Evolutionary conservation across 352 stramenopile species (phyloP).

Genomic region (Globisporangium mamillatum): DNA sequence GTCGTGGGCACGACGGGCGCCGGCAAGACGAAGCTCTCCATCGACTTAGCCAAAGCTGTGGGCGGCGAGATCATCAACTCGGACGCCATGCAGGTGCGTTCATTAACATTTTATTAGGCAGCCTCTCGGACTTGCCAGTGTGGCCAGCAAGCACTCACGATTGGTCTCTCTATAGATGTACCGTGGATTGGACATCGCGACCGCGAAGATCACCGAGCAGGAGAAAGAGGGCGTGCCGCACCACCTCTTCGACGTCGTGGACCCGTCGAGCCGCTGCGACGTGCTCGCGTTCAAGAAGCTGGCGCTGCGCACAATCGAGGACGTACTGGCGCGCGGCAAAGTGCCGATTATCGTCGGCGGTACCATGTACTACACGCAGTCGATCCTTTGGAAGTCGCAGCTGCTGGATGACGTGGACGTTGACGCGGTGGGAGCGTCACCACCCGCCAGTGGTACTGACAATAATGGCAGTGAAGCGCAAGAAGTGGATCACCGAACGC

Average conservation of each 20-base stretch:
- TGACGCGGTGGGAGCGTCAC: neutral
- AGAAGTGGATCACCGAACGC: slow-evolving; percentile 20
- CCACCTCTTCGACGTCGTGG: slow-evolving; percentile 86
- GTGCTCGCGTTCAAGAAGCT: slow-evolving; percentile 81
- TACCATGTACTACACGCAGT: slow-evolving; percentile 93
- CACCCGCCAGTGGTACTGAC: neutral
- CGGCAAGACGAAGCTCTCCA: slow-evolving; percentile 91
- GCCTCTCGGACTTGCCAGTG: too few species aligned
- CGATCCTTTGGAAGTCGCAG: slow-evolving; percentile 85
- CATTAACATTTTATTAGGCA: too few species aligned
- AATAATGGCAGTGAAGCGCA: neutral
- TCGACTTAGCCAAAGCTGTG: slow-evolving; percentile 88
- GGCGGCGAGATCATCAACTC: slow-evolving; percentile 91
- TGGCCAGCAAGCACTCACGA: too few species aligned
- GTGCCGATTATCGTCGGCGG: slow-evolving; percentile 90
- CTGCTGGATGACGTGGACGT: slow-evolving; percentile 71
- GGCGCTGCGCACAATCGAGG: slow-evolving; percentile 75
- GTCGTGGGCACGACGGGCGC: slow-evolving; percentile 90
- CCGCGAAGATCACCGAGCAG: slow-evolving; percentile 82
- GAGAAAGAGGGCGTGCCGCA: slow-evolving; percentile 89
- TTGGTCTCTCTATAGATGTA: slow-evolving; percentile 63
- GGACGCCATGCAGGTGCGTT: slow-evolving; percentile 84
- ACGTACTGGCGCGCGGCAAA: slow-evolving; percentile 83
- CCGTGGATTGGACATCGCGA: slow-evolving; percentile 84
- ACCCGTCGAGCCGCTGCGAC: slow-evolving; percentile 69